These are phyloP conservation scores for Chamaenerion angustifolium DNA, from an alignment of 345 rosid genomes.

Conservation along the genomic window DNA sequence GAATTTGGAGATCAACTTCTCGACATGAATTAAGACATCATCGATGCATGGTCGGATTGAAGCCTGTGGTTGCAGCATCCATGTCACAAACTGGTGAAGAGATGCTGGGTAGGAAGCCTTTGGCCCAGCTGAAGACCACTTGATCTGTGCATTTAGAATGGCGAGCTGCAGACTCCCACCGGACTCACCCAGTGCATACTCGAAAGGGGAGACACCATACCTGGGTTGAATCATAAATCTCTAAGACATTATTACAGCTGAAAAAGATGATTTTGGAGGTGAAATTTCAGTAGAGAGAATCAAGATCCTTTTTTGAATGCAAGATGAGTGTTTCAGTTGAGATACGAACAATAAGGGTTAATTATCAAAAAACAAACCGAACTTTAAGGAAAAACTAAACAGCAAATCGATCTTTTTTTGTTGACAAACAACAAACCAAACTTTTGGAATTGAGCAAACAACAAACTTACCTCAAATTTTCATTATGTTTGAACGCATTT, in stretches of 20 bases:
- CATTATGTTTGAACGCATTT: too few relatives aligned
- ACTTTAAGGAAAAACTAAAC: too few relatives aligned
- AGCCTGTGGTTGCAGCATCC: constrained; percentile 97
- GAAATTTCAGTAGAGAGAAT: too few relatives aligned
- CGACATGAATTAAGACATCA: constrained; percentile 84
- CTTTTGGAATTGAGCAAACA: too few relatives aligned
- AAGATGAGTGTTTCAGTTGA: not conserved
- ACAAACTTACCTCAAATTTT: too few relatives aligned
- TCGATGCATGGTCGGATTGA: constrained; percentile 78
- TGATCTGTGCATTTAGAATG: constrained; percentile 66
- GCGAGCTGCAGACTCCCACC: constrained; percentile 8
- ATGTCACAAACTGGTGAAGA: constrained; percentile 77
- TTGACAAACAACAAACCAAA: too few relatives aligned
- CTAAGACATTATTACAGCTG: too few relatives aligned
- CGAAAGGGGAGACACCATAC: constrained; percentile 8
- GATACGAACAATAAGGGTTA: not conserved
- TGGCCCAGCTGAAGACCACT: constrained; percentile 82
- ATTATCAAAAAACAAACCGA: too few relatives aligned
- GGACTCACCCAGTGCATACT: constrained; percentile 7
- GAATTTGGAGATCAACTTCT: constrained; percentile 79
- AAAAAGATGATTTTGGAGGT: too few relatives aligned
- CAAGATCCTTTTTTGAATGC: too few relatives aligned
- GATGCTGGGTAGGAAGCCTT: constrained; percentile 81
- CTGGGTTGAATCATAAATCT: not conserved
- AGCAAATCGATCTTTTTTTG: too few relatives aligned